These are phyloP conservation scores for Citrus inodora DNA, from an alignment of 345 rosid species.

Conservation along the genomic window DNA sequence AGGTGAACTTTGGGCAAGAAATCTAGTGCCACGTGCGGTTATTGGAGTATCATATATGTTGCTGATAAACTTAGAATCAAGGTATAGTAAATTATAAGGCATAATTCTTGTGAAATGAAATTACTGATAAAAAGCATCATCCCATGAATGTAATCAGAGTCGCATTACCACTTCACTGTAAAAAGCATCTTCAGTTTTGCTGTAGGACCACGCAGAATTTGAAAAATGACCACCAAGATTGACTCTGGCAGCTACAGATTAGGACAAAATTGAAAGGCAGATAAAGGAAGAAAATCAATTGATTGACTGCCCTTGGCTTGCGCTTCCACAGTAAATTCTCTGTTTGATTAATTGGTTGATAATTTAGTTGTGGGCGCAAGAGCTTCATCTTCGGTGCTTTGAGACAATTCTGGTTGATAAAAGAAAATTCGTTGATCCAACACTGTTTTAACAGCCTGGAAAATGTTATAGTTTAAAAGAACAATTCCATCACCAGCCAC, in stretches of 20 bases:
- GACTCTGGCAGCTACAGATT: not conserved
- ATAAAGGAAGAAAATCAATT: not conserved
- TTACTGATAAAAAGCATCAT: no score
- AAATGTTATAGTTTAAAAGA: not conserved
- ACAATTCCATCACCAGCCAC: not conserved
- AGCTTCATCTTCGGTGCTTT: no score
- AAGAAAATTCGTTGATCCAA: not conserved
- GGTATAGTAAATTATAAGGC: no score
- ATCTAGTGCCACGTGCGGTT: no score
- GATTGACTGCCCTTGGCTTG: not conserved
- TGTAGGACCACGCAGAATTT: conserved; percentile 5
- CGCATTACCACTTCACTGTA: not conserved
- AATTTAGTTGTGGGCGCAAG: no score
- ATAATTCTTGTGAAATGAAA: no score
- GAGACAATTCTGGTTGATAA: not conserved
- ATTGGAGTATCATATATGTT: no score
- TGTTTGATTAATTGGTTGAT: no score
- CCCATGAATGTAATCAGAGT: not conserved
- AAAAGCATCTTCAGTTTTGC: conserved; percentile 6
- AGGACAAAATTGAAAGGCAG: no score
- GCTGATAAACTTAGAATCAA: no score
- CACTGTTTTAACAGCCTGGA: conserved; percentile 10
- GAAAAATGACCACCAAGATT: not conserved
- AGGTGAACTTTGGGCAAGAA: no score
- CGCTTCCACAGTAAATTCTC: not conserved